Percentiles rank a stretch among this genome's conserved stretches.
Evolutionary conservation across 768 basidiomycete genomes (phyloP).

Genomic region (Rossbeevera mucosa): DNA sequence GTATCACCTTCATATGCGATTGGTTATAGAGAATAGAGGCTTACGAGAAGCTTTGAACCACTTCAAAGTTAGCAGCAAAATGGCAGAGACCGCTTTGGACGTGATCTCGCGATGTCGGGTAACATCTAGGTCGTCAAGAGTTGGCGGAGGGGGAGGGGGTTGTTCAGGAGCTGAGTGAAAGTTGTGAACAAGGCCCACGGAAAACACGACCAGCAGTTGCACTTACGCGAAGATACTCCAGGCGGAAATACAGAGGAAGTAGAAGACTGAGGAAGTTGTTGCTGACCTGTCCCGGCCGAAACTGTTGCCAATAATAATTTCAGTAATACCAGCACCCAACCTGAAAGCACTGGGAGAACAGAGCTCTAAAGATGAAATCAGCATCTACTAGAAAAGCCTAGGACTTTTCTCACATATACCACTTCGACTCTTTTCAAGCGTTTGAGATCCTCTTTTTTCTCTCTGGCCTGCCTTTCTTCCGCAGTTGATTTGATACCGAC

Average conservation of each 20-base stretch:
- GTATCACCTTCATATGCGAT: background rate
- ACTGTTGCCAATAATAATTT: conserved; percentile 92
- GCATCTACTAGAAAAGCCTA: background rate
- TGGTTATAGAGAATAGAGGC: conserved; percentile 28
- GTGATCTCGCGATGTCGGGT: conserved; percentile 95
- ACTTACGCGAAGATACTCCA: conserved; percentile 61
- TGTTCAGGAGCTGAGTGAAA: conserved; percentile 52
- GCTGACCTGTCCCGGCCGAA: conserved; percentile 61
- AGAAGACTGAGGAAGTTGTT: conserved; percentile 60
- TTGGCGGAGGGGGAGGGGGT: conserved; percentile 60
- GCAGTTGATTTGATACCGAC: conserved; percentile 44
- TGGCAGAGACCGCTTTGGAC: conserved; percentile 94
- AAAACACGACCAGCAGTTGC: background rate
- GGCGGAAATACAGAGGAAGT: conserved; percentile 70
- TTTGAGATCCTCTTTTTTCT: conserved; percentile 75
- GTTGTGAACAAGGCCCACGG: conserved; percentile 1
- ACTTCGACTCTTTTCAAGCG: conserved; percentile 86
- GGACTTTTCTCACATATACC: conserved; percentile 70
- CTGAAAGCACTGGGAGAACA: conserved; percentile 77
- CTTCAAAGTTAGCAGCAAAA: conserved; percentile 82
- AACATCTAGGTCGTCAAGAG: conserved; percentile 88
- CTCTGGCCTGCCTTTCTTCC: conserved; percentile 61
- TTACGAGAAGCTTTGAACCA: conserved; percentile 99
- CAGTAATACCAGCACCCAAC: conserved; percentile 89
- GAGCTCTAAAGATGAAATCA: conserved; percentile 51